phyloP scores from a whole-genome alignment of 192 early-diverging fungal genomes.

The Pilaira anomala region DNA sequence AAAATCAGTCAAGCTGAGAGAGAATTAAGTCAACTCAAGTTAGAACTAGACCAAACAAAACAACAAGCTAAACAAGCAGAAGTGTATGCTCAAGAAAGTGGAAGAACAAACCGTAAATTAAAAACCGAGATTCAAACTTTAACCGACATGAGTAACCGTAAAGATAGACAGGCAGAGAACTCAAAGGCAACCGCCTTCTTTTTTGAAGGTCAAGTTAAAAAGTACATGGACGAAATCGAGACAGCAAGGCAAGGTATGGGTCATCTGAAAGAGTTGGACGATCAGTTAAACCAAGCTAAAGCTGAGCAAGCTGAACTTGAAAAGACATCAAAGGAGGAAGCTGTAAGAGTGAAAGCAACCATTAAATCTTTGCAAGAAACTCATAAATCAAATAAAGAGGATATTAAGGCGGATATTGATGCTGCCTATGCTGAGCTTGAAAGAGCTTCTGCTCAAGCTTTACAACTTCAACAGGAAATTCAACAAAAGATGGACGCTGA shows the following conservation, averaged over 20 bases:
- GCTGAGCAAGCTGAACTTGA: conserved; percentile 24
- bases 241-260: conserved; percentile 37
- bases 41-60: conserved; percentile 30
- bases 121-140: conserved; percentile 39
- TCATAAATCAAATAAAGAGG: conserved; percentile 28
- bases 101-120: conserved; percentile 35
- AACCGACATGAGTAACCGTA: conserved; percentile 39
- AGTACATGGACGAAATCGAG: conserved; percentile 41
- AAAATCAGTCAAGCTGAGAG: conserved; percentile 33
- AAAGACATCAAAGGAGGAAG: conserved; percentile 20
- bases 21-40: conserved; percentile 22
- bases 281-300: conserved; percentile 33
- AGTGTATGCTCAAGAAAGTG: conserved; percentile 32
- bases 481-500: conserved; percentile 13
- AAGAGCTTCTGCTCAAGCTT: conserved; percentile 14
- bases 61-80: conserved; percentile 35
- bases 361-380: conserved; percentile 23
- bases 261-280: conserved; percentile 34
- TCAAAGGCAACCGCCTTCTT: conserved; percentile 43
- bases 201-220: conserved; percentile 41
- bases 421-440: conserved; percentile 29
- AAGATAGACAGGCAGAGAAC: conserved; percentile 41
- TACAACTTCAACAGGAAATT: conserved; percentile 24
- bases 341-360: conserved; percentile 20
- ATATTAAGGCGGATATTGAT: conserved; percentile 14